Evolutionary conservation across 129 eudicot species (phyloP), one percentile per base, ranked within the genome.

Genomic region (Artemisia argyi): DNA sequence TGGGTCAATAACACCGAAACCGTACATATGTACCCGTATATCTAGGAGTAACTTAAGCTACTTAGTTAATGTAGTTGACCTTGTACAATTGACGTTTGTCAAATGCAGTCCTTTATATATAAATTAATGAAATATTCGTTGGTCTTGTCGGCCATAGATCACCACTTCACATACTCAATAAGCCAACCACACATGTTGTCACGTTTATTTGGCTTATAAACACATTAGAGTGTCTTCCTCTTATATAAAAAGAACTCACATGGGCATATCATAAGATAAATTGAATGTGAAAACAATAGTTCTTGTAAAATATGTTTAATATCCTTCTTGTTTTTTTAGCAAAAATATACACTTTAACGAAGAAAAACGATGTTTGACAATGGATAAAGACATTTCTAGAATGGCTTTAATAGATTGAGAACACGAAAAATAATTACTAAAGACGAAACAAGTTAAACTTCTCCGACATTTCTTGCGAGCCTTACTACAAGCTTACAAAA

Each of bases 101-200:
- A 73, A 28, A 17, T 61, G 35, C 12, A 53, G 35, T 14, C 54
- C 26, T 63, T 8, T 17, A 10, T 17, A 13, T 7, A 44, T 62
- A 30, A 50, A 16, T 26, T 61, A 49, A 52, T 11, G 6, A 52
- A 15, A 11, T 17, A 51, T 46, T 73, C 1, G 52, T 50, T 35
- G 62, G 62, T 20, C 32, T 61, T 72, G 76, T 72, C 68, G 69
- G 60, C 60, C 60, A 49, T 58, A 7, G 18, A 52, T 18, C n/a
- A 52, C 51, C 73, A 70, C 65, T 15, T 16, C 75, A 39, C 54
- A 19, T 20, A 4, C 10, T 11, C 4, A 14, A 53, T 6, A 1
- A 15, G 30, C 22, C 49, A 53, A 53, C 13, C 52, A 54, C 64
- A 69, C 18, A 32, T 68, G 5, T 15, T 66, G 5, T 22, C 58